Conservation (phyloP, 2,329 filamentous ascomycete genomes). For the Penicillium fuscoglaucum region DNA sequence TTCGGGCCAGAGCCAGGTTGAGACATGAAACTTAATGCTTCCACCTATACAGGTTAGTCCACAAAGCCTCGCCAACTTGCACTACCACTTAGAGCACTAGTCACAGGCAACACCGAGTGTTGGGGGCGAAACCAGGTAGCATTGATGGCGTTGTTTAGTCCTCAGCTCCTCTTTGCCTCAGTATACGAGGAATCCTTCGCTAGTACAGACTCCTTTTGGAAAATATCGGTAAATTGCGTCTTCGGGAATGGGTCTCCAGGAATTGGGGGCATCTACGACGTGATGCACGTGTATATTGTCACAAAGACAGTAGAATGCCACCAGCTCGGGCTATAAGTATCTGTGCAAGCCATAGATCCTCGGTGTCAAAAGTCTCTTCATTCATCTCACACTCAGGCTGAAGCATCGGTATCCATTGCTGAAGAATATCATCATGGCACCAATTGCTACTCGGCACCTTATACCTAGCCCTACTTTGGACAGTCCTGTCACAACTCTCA, state of each 20-base stretch:
- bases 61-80: neutral
- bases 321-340: neutral
- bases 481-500: neutral
- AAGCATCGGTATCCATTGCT: neutral
- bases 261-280: neutral
- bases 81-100: neutral
- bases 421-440: neutral
- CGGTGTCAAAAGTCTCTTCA: neutral
- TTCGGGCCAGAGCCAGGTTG: neutral
- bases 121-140: neutral
- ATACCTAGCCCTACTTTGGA: neutral
- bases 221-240: neutral
- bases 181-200: neutral
- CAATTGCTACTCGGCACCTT: neutral
- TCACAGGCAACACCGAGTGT: neutral
- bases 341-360: neutral
- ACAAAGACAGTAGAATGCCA: neutral
- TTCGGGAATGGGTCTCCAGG: neutral
- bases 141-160: neutral
- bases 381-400: neutral
- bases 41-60: neutral
- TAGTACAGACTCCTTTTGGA: neutral
- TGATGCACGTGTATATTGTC: neutral
- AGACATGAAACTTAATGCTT: neutral
- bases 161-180: neutral